Evolutionary conservation across 1,139 yeast species (phyloP).

Genomic region (Entelexis sorbosivorans): DNA sequence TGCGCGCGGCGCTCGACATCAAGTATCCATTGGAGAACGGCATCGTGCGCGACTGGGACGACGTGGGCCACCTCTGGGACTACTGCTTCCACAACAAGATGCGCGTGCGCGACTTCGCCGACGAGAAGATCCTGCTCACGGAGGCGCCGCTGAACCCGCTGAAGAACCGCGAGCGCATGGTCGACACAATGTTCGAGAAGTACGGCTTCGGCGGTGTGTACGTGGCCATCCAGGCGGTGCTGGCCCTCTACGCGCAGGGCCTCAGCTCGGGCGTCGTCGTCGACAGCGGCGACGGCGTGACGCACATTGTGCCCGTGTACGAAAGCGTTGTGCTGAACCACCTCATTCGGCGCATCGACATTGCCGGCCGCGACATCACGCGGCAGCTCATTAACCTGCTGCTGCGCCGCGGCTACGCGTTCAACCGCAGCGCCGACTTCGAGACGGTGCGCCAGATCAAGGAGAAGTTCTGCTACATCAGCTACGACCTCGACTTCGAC

Average conservation of each 20-base stretch:
- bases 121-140: slow-evolving; percentile 73
- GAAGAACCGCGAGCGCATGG: slow-evolving; percentile 87
- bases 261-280: slow-evolving; percentile 97
- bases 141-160: slow-evolving; percentile 98
- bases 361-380: slow-evolving; percentile 97
- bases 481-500: slow-evolving; percentile 86
- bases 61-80: slow-evolving; percentile 97
- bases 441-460: slow-evolving; percentile 97
- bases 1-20: slow-evolving; percentile 78
- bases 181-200: slow-evolving; percentile 93
- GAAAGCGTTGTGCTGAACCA: slow-evolving; percentile 93
- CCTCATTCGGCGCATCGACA: slow-evolving; percentile 82
- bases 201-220: slow-evolving; percentile 93
- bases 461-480: slow-evolving; percentile 89
- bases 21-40: slow-evolving; percentile 99
- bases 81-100: slow-evolving; percentile 88
- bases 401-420: slow-evolving; percentile 93
- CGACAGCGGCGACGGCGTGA: slow-evolving; percentile 91
- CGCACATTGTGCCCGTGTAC: slow-evolving; percentile 95
- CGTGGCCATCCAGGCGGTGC: slow-evolving; percentile 95
- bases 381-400: slow-evolving; percentile 81
- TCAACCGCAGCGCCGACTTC: slow-evolving; percentile 95
- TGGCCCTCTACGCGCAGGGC: slow-evolving; percentile 95
- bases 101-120: slow-evolving; percentile 57
- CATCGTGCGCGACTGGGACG: slow-evolving; percentile 94